These are phyloP conservation scores for Terfezia claveryi DNA, from an alignment of 495 filamentous ascomycete species.

Conservation along the genomic window DNA sequence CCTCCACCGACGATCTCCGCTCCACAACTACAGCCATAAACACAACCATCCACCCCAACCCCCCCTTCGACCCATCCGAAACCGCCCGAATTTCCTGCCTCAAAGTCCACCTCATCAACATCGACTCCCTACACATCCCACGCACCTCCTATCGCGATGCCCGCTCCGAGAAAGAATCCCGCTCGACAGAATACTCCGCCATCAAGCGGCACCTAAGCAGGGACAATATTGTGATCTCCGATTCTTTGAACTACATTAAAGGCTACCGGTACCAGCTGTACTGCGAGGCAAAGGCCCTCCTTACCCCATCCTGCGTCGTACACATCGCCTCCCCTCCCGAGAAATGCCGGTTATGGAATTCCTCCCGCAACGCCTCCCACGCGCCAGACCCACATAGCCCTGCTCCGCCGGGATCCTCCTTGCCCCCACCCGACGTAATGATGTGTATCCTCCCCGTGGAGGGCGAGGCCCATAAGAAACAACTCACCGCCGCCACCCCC, in stretches of 20 bases:
- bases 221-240: conserved; percentile 67
- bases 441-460: too few species aligned
- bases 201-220: conserved; percentile 60
- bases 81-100: conserved; percentile 32
- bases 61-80: conserved; percentile 23
- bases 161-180: conserved; percentile 67
- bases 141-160: conserved; percentile 45
- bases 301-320: conserved; percentile 64
- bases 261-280: conserved; percentile 89
- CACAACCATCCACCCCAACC: conserved; percentile 33
- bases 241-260: conserved; percentile 76
- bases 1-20: conserved; percentile 64
- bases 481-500: neutral
- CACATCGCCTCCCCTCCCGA: conserved; percentile 63
- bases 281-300: conserved; percentile 76
- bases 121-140: conserved; percentile 39
- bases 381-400: neutral
- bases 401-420: neutral
- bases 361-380: neutral
- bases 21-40: conserved; percentile 49
- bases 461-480: too few species aligned
- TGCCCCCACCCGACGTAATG: too few species aligned
- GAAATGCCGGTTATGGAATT: conserved; percentile 20
- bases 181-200: conserved; percentile 65
- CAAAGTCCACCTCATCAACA: conserved; percentile 45